phyloP scores from a whole-genome alignment of 2,329 filamentous ascomycete genomes.

The Penicillium polonicum region DNA sequence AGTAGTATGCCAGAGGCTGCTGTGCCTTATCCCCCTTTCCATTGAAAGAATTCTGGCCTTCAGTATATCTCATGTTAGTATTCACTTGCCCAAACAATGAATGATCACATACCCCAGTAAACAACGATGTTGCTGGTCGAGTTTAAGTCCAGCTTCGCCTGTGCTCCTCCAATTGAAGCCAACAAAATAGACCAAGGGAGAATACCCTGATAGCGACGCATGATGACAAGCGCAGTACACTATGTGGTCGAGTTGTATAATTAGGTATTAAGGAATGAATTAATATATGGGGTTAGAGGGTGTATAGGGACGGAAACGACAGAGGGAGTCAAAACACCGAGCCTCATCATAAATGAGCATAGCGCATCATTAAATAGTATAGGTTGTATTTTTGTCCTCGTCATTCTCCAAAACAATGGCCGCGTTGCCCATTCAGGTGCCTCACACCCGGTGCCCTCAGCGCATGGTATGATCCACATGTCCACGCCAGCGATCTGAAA shows the following conservation, averaged over 20 bases:
- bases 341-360: background rate
- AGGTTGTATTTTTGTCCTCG: constrained; percentile 7
- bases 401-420: constrained; percentile 17
- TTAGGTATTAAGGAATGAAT: constrained; percentile 17
- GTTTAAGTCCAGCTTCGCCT: constrained; percentile 46
- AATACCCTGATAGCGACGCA: constrained; percentile 28
- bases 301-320: background rate
- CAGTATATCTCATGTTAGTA: background rate
- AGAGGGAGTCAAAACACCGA: background rate
- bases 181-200: constrained; percentile 30
- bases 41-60: constrained; percentile 62
- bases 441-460: constrained; percentile 11
- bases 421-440: constrained; percentile 2
- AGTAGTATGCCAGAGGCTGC: constrained; percentile 59
- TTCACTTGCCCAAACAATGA: background rate
- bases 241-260: background rate
- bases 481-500: constrained; percentile 13
- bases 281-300: background rate
- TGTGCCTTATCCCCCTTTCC: constrained; percentile 50
- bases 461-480: constrained; percentile 21
- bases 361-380: constrained; percentile 19
- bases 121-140: constrained; percentile 58
- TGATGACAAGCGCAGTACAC: background rate
- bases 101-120: constrained; percentile 57
- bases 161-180: constrained; percentile 32